phyloP scores from a whole-genome alignment of 73 alveolate species.

The Diophrys appendiculata region DNA sequence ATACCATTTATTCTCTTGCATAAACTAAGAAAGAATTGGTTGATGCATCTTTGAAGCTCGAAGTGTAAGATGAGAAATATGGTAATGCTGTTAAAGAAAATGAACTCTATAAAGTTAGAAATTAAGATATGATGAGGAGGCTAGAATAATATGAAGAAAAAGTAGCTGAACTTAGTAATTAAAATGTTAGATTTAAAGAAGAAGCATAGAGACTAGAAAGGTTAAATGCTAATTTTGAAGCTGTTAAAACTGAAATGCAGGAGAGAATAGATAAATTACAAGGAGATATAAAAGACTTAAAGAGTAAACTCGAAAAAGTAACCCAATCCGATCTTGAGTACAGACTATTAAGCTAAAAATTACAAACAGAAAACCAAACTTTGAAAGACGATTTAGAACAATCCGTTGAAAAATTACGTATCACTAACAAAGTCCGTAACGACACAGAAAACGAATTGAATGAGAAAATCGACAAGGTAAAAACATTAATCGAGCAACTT shows the following conservation, averaged over 20 bases:
- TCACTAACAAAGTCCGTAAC: conserved; percentile 46
- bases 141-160: conserved; percentile 2
- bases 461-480: conserved; percentile 37
- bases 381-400: conserved; percentile 24
- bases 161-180: background rate
- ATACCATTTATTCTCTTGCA: conserved; percentile 24
- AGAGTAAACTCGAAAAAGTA: conserved; percentile 5
- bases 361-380: conserved; percentile 27
- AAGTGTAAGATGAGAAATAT: background rate
- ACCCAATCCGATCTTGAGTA: conserved; percentile 31
- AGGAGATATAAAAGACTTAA: conserved; percentile 7
- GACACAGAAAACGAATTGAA: conserved; percentile 40
- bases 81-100: background rate
- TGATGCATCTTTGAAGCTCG: conserved; percentile 5
- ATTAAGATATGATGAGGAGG: conserved; percentile 6
- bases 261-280: conserved; percentile 51
- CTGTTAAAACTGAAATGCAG: conserved; percentile 35
- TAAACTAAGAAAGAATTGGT: conserved; percentile 33
- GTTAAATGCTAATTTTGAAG: conserved; percentile 43
- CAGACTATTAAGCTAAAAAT: conserved; percentile 22
- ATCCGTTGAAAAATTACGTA: conserved; percentile 37
- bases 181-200: conserved; percentile 17
- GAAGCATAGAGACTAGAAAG: conserved; percentile 23
- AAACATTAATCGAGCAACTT: conserved; percentile 11
- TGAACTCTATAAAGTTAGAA: conserved; percentile 30